Conservation (phyloP, 352 stramenopile genomes). For the Pythium guiyangense region DNA sequence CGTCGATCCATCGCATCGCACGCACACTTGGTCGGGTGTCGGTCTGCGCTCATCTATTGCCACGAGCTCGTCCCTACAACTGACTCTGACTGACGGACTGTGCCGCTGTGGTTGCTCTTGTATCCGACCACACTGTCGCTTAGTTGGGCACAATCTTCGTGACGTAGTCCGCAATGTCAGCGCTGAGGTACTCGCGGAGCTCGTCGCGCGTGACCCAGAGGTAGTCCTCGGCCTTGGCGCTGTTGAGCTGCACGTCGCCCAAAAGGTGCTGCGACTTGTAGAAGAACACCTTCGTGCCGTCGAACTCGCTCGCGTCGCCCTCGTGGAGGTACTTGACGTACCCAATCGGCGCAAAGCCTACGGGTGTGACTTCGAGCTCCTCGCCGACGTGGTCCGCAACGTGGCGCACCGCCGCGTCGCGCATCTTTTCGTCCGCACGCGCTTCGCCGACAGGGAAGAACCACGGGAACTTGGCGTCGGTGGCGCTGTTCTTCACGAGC, state of each 20-base stretch:
- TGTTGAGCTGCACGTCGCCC: conserved; percentile 61
- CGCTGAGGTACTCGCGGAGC: conserved; percentile 70
- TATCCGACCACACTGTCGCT: background rate
- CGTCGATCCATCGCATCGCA: too few relatives aligned
- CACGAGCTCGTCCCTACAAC: background rate
- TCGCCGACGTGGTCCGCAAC: conserved; percentile 39
- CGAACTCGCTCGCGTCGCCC: conserved; percentile 24
- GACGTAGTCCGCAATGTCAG: conserved; percentile 63
- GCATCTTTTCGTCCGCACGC: conserved; percentile 69
- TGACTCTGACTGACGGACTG: background rate
- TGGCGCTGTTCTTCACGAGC: conserved; percentile 49
- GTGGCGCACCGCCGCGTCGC: conserved; percentile 64
- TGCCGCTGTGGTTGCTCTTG: background rate
- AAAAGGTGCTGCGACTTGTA: conserved; percentile 75
- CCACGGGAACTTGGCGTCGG: conserved; percentile 62
- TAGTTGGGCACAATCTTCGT: conserved; percentile 78
- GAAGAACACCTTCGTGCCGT: conserved; percentile 86
- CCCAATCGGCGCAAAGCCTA: conserved; percentile 75
- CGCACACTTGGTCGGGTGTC: background rate
- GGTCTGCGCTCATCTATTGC: background rate
- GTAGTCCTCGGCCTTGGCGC: conserved; percentile 60
- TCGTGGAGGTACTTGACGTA: conserved; percentile 72
- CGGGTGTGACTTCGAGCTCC: conserved; percentile 41
- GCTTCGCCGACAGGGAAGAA: conserved; percentile 74
- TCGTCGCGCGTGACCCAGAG: conserved; percentile 78